Conservation (phyloP, 495 filamentous ascomycete species). For the Chaetomidium leptoderma region DNA sequence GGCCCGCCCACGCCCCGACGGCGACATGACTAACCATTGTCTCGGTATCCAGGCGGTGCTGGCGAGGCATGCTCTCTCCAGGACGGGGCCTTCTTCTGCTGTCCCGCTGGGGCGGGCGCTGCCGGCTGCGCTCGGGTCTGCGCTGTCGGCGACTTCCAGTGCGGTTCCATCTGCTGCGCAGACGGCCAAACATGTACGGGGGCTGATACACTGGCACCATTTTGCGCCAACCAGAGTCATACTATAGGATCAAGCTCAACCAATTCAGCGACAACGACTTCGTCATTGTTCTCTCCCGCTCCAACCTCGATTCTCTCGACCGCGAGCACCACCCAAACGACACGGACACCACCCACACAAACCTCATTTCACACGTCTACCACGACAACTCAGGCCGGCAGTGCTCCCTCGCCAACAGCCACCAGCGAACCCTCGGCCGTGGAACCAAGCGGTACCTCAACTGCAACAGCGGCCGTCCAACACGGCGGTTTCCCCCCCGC, state of each 20-base stretch:
- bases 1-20: no score
- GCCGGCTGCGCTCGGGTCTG: constrained; percentile 21
- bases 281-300: not conserved
- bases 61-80: constrained; percentile 18
- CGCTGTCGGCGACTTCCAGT: constrained; percentile 26
- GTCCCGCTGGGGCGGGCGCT: constrained; percentile 13
- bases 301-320: not conserved
- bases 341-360: not conserved
- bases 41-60: constrained; percentile 4
- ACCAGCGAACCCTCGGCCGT: not conserved
- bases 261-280: not conserved
- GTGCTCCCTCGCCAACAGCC: not conserved
- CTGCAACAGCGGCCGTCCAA: not conserved
- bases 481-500: constrained; percentile 1
- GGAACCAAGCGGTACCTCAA: not conserved
- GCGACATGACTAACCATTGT: not conserved
- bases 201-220: constrained; percentile 13
- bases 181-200: constrained; percentile 21
- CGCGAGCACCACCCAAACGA: not conserved
- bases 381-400: not conserved
- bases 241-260: not conserved
- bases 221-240: constrained; percentile 8
- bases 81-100: constrained; percentile 23
- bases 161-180: constrained; percentile 25
- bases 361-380: not conserved